Percentiles rank a stretch among this genome's conserved stretches.
Conservation (phyloP, 2,329 filamentous ascomycete genomes). For the Cordyceps militaris region DNA sequence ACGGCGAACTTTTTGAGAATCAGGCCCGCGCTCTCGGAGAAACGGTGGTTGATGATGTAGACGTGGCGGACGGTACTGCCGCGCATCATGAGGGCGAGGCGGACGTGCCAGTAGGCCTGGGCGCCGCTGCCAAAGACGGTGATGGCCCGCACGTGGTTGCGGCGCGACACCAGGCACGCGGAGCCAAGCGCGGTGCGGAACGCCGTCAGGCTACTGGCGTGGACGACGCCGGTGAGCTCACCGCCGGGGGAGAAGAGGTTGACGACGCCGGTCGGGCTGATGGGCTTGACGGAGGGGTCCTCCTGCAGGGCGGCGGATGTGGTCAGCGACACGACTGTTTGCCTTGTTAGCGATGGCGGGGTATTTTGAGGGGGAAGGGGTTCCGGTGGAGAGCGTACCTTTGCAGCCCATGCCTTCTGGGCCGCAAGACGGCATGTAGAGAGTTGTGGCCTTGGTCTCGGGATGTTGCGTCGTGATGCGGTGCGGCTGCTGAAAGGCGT, state of each 20-base stretch:
- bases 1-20: constrained; percentile 43
- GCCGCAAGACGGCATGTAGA: constrained; percentile 69
- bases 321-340: constrained; percentile 55
- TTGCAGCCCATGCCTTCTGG: constrained; percentile 61
- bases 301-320: constrained; percentile 30
- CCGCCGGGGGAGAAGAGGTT: constrained; percentile 61
- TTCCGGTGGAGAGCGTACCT: constrained; percentile 31
- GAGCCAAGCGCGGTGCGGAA: constrained; percentile 73
- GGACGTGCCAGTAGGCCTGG: constrained; percentile 92
- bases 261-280: constrained; percentile 56
- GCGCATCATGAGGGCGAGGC: constrained; percentile 70
- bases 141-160: constrained; percentile 64
- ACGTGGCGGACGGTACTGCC: constrained; percentile 66
- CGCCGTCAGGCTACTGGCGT: constrained; percentile 67
- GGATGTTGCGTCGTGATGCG: constrained; percentile 42
- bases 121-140: constrained; percentile 82
- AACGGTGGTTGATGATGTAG: constrained; percentile 74
- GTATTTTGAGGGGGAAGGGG: background rate
- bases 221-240: constrained; percentile 58
- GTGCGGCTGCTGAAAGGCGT: constrained; percentile 48
- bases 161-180: constrained; percentile 56
- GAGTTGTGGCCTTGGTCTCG: constrained; percentile 48
- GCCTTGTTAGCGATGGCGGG: background rate
- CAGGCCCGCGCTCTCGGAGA: constrained; percentile 48
- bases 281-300: constrained; percentile 25